Evolutionary conservation across 2,329 filamentous ascomycete genomes (phyloP).

Genomic region (Cercospora janseana): DNA sequence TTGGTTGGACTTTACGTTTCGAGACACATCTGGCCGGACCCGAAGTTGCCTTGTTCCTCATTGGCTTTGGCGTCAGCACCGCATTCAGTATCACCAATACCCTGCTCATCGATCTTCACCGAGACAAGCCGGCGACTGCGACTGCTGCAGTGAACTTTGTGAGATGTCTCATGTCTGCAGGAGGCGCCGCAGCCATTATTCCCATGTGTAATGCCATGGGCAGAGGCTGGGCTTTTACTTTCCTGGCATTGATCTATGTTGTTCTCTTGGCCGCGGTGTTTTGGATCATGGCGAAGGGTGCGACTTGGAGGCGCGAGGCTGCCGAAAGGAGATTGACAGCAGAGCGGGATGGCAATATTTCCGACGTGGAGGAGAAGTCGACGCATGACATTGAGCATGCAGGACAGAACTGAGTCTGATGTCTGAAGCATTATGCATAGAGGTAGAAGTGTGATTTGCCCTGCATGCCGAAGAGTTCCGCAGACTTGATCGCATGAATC

Average conservation of each 20-base stretch:
- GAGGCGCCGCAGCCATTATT: constrained; percentile 41
- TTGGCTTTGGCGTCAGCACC: constrained; percentile 35
- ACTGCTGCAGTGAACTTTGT: constrained; percentile 47
- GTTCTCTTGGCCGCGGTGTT: constrained; percentile 25
- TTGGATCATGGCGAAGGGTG: constrained; percentile 28
- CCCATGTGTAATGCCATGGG: constrained; percentile 36
- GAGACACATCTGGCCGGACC: constrained; percentile 42
- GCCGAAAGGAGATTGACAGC: constrained; percentile 15
- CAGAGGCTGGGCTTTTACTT: constrained; percentile 48
- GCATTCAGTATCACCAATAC: constrained; percentile 48
- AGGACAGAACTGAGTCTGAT: too few relatives aligned
- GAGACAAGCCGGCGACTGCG: constrained; percentile 42
- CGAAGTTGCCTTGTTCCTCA: constrained; percentile 48
- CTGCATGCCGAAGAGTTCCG: too few relatives aligned
- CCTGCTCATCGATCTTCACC: constrained; percentile 47
- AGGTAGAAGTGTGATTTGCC: background rate
- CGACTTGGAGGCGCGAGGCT: constrained; percentile 27
- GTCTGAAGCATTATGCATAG: too few relatives aligned
- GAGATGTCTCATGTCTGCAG: constrained; percentile 46
- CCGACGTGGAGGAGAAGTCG: constrained; percentile 15
- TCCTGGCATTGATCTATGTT: constrained; percentile 34
- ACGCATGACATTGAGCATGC: background rate
- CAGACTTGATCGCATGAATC: too few relatives aligned
- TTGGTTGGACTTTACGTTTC: constrained; percentile 45
- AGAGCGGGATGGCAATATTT: background rate